phyloP scores from a whole-genome alignment of 1,139 yeast genomes.

The Blastobotrys buckinghamii region DNA sequence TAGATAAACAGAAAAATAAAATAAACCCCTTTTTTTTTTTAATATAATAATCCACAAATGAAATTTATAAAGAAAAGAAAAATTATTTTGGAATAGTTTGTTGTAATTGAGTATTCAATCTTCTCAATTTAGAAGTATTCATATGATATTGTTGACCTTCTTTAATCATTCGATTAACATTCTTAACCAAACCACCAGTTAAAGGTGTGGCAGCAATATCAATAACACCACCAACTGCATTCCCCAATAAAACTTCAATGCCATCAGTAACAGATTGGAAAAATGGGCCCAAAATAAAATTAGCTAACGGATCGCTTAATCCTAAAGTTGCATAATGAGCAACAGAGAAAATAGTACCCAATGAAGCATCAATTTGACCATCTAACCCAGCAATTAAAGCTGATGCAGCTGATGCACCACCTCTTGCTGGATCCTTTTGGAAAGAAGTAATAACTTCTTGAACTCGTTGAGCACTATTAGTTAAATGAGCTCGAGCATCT shows the following conservation, averaged over 20 bases:
- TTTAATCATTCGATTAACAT: conserved; percentile 14
- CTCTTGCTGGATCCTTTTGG: conserved; percentile 21
- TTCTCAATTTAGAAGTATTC: conserved; percentile 6
- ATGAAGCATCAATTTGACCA: conserved; percentile 30
- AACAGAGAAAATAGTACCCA: conserved; percentile 24
- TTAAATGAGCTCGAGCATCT: conserved; percentile 5
- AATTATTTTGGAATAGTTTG: background rate
- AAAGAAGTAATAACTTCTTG: conserved; percentile 19
- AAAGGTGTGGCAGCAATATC: conserved; percentile 15
- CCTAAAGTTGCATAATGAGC: conserved; percentile 26
- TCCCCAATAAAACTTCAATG: conserved; percentile 27
- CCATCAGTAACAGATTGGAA: conserved; percentile 32
- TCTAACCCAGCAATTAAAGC: conserved; percentile 29
- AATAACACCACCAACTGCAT: conserved; percentile 20
- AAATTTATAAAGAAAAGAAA: too few species aligned
- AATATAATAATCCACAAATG: too few species aligned
- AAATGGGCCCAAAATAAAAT: conserved; percentile 27
- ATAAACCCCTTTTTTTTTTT: too few species aligned
- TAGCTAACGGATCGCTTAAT: conserved; percentile 23
- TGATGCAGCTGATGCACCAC: conserved; percentile 23
- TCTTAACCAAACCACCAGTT: conserved; percentile 11
- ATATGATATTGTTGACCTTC: conserved; percentile 17
- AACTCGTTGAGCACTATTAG: conserved; percentile 23
- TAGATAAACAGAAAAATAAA: too few species aligned
- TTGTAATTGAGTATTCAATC: conserved; percentile 1